Evolutionary conservation across 2,329 filamentous ascomycete species (phyloP).

Genomic region (Exophiala alcalophila): DNA sequence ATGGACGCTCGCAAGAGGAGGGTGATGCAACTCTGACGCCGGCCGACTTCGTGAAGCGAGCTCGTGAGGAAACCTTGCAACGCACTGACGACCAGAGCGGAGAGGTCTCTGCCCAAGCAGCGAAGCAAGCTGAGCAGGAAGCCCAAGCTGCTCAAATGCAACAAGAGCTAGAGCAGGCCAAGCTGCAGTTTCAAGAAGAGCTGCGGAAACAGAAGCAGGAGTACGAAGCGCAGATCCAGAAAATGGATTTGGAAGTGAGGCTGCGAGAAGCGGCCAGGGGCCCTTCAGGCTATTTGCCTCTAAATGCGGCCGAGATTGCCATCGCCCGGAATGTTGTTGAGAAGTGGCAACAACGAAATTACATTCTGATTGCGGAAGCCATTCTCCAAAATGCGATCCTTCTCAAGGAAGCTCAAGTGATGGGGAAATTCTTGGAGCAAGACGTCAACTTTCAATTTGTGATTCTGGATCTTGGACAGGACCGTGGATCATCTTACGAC

Average conservation of each 20-base stretch:
- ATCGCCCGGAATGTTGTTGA: conserved; percentile 64
- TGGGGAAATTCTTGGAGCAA: conserved; percentile 95
- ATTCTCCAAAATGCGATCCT: conserved; percentile 83
- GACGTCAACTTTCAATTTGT: conserved; percentile 92
- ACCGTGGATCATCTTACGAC: conserved; percentile 90
- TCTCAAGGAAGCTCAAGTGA: conserved; percentile 93
- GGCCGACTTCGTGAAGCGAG: conserved; percentile 78
- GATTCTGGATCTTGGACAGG: conserved; percentile 83
- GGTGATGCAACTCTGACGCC: conserved; percentile 60
- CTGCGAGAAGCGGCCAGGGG: conserved; percentile 51
- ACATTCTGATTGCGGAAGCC: conserved; percentile 89
- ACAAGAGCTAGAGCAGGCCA: conserved; percentile 70
- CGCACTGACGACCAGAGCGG: conserved; percentile 72
- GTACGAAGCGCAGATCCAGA: conserved; percentile 80
- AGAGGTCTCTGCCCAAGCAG: conserved; percentile 68
- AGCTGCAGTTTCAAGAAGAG: conserved; percentile 85
- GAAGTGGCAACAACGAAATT: conserved; percentile 80
- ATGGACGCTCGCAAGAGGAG: conserved; percentile 53
- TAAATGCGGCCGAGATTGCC: conserved; percentile 70
- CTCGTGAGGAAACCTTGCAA: conserved; percentile 76
- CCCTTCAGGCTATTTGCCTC: conserved; percentile 41
- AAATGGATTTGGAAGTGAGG: conserved; percentile 56
- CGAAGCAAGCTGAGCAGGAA: conserved; percentile 68
- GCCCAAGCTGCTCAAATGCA: conserved; percentile 80
- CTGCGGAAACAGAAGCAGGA: conserved; percentile 77